Conservation (phyloP, 495 filamentous ascomycete species). For the Penicillium coprophilum region DNA sequence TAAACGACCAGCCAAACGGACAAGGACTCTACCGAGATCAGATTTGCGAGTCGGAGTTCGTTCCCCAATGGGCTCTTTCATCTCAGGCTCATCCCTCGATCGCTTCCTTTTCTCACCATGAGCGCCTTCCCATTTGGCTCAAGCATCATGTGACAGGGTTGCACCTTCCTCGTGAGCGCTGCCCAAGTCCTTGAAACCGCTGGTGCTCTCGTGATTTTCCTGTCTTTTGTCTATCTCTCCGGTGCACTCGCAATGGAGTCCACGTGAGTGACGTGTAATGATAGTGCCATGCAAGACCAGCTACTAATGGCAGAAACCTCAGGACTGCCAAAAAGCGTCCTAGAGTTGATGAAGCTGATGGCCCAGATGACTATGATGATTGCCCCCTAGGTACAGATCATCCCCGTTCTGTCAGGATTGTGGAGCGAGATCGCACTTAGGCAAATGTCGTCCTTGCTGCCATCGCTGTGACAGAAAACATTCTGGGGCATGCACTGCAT, state of each 20-base stretch:
- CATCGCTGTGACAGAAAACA: neutral
- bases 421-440: neutral
- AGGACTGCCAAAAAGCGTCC: neutral
- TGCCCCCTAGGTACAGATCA: neutral
- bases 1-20: too few relatives aligned
- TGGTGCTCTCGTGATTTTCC: neutral
- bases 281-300: neutral
- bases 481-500: neutral
- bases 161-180: neutral
- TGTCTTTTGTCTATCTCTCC: neutral
- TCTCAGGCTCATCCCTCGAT: neutral
- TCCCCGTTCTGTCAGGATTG: neutral
- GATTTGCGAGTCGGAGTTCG: neutral
- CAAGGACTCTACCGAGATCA: neutral
- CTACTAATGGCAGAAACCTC: neutral
- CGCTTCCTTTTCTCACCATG: neutral
- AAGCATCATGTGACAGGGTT: neutral
- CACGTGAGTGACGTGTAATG: neutral
- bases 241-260: neutral
- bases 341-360: neutral
- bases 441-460: neutral
- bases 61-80: neutral
- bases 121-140: neutral
- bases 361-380: neutral
- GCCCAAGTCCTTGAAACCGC: neutral